Base-by-base conservation (phyloP, 768 basidiomycete species). In the Tricholoma bakamatsutake region DNA sequence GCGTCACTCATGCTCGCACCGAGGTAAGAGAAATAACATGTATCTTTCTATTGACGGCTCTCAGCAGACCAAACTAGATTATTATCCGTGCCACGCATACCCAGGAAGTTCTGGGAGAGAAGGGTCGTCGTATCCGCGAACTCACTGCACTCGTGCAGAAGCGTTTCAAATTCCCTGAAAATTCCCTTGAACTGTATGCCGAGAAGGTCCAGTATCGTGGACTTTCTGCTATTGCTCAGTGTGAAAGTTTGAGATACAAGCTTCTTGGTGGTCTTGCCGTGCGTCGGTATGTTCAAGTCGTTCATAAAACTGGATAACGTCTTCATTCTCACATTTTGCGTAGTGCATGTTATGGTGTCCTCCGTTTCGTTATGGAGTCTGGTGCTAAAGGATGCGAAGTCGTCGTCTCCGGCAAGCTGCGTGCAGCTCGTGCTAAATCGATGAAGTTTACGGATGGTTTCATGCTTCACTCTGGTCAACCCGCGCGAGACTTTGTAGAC, bases 381-480 rank as follows among this genome's bases (percentile, higher is more conserved):
- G 92, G 92, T 65, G 97, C 97, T 63, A 99, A 99, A 79, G 97
- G 97, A 73, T 98, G 95, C 70, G 97, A 99, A 76, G 97, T 99
- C 61, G 93, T 98, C 69, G 95, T 99, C 61, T 98, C 96, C 61
- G 97, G 97, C 71, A 99, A 99, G 76, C 93, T 99, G 69, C 93
- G 97, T 71, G 97, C 96, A 62, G 97, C 97, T 62, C 94, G 96
- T 82, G 97, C 97, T 68, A 99, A 99, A 78, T 91, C 93, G 17
- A 99, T 99, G 97, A 99, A 99, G 77, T 98, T 99, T 80, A 98
- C 95, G 69, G 97, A 99, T 68, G 97, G 97, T 54, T 98, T 98
- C 88, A 93, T 93, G 91, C 91, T 93, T 68, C 91, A 93, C 81
- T 97, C 96, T 60, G 95, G 95, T 84, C 97, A 99, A 78, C 97